These are phyloP conservation scores for Parmelia sp. DNA, from an alignment of 495 filamentous ascomycete species.

Conservation along the genomic window DNA sequence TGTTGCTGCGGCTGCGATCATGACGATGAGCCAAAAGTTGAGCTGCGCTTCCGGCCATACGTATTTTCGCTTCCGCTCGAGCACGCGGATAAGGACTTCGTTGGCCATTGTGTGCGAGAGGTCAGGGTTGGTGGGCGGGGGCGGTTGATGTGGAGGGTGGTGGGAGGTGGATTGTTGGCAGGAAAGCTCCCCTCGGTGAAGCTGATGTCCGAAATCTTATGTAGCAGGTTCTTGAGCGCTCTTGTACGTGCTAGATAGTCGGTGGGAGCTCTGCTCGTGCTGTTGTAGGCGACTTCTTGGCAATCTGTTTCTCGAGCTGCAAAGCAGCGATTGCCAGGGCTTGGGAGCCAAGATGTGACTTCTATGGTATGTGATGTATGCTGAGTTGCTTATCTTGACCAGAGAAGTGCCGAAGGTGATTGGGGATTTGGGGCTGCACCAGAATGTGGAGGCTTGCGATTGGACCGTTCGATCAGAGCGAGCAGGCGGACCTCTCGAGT, in stretches of 20 bases:
- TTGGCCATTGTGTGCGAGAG: constrained; percentile 32
- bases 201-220: background rate
- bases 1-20: constrained; percentile 68
- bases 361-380: background rate
- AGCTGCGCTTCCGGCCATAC: constrained; percentile 92
- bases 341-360: background rate
- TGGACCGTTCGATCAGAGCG: background rate
- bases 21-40: constrained; percentile 86
- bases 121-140: background rate
- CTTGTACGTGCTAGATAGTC: background rate
- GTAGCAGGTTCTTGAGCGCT: background rate
- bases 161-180: background rate
- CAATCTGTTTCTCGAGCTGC: background rate
- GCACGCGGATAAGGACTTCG: constrained; percentile 34
- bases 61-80: constrained; percentile 59
- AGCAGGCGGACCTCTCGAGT: background rate
- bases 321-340: background rate
- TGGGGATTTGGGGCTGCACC: background rate
- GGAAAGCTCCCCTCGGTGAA: background rate
- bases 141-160: background rate
- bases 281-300: background rate
- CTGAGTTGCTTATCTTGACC: background rate
- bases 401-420: background rate
- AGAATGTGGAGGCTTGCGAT: constrained; percentile 9
- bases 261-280: background rate